Percentiles rank a stretch among this genome's conserved stretches.
phyloP scores from a whole-genome alignment of 495 filamentous ascomycete species.

The Penicillium lagena region DNA sequence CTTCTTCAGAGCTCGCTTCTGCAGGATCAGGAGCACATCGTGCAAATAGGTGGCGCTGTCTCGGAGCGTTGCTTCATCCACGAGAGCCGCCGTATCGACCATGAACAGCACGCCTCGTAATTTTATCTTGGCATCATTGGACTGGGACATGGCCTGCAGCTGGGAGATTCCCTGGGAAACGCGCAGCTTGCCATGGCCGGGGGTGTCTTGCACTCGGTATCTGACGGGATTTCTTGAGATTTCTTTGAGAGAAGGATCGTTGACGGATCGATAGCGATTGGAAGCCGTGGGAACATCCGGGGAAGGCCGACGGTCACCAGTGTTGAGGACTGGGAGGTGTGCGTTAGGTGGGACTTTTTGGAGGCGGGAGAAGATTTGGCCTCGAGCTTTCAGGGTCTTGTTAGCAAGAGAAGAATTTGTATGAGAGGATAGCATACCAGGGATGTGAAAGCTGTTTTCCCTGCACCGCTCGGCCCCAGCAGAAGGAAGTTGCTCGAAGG shows the following conservation, averaged over 20 bases:
- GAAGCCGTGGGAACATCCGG: constrained; percentile 54
- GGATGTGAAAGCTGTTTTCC: constrained; percentile 86
- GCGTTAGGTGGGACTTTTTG: constrained; percentile 48
- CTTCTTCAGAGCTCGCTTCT: constrained; percentile 60
- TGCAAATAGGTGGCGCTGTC: constrained; percentile 76
- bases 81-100: constrained; percentile 73
- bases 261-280: constrained; percentile 61
- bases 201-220: constrained; percentile 81
- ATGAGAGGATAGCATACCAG: constrained; percentile 42
- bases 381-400: constrained; percentile 36
- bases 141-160: constrained; percentile 33
- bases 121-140: constrained; percentile 44
- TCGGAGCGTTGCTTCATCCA: constrained; percentile 48
- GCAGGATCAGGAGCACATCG: constrained; percentile 73
- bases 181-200: constrained; percentile 91
- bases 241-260: constrained; percentile 61
- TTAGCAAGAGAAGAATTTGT: neutral
- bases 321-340: constrained; percentile 74
- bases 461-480: constrained; percentile 73
- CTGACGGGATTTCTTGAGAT: constrained; percentile 65
- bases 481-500: constrained; percentile 78
- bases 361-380: constrained; percentile 23
- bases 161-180: constrained; percentile 38
- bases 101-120: constrained; percentile 79
- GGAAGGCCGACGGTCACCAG: constrained; percentile 68